These are phyloP conservation scores for Paxillus involutus DNA, from an alignment of 768 basidiomycete genomes.

Conservation along the genomic window DNA sequence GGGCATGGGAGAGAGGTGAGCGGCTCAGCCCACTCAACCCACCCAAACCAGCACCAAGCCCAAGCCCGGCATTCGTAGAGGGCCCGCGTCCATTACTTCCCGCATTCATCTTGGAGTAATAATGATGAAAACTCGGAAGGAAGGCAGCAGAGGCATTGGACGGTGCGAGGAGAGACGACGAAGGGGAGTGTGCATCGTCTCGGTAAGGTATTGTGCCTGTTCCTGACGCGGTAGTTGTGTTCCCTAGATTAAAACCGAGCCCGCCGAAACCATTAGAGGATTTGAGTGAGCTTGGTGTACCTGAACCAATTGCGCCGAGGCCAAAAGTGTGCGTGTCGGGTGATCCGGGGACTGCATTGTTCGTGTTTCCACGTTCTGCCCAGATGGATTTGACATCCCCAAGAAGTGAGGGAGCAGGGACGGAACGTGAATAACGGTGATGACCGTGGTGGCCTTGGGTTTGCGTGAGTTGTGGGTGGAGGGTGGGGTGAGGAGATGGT, in stretches of 20 bases:
- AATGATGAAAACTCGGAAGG: slow-evolving; percentile 67
- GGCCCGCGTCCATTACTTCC: slow-evolving; percentile 28
- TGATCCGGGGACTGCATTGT: slow-evolving; percentile 36
- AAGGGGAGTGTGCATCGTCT: slow-evolving; percentile 35
- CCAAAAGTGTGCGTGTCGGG: slow-evolving; percentile 30
- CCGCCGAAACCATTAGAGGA: slow-evolving; percentile 40
- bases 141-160: slow-evolving; percentile 85
- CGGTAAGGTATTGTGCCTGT: slow-evolving; percentile 27
- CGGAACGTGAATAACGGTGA: slow-evolving; percentile 81
- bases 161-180: slow-evolving; percentile 46
- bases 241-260: slow-evolving; percentile 13
- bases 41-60: slow-evolving; percentile 19
- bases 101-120: slow-evolving; percentile 56
- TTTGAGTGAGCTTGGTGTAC: slow-evolving; percentile 55
- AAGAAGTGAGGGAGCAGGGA: slow-evolving; percentile 74
- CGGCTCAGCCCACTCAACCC: slow-evolving; percentile 27
- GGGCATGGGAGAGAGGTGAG: slow-evolving; percentile 28
- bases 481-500: slow-evolving; percentile 14
- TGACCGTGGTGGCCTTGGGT: slow-evolving; percentile 24
- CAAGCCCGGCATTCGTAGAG: slow-evolving; percentile 16
- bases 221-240: slow-evolving; percentile 5
- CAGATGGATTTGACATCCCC: slow-evolving; percentile 82
- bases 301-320: slow-evolving; percentile 27
- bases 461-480: slow-evolving; percentile 14
- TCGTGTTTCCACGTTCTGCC: slow-evolving; percentile 52